Conservation (phyloP, 768 basidiomycete genomes). For the Amylocystis lapponica region DNA sequence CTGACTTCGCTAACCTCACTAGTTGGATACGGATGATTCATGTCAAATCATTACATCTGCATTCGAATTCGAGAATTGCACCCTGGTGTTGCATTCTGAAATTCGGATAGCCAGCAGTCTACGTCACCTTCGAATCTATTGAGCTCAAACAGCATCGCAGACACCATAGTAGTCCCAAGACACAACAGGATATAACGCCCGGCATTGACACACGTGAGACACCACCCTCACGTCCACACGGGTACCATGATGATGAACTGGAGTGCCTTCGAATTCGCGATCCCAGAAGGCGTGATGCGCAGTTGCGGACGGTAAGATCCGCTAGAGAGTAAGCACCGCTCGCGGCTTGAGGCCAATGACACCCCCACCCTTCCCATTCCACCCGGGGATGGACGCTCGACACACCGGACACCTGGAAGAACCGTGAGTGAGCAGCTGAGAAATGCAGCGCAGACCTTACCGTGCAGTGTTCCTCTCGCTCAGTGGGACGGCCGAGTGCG, state of each 20-base stretch:
- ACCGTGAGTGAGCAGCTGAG: neutral
- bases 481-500: conserved; percentile 15
- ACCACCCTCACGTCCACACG: neutral
- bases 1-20: no score
- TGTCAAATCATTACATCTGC: no score
- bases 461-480: conserved; percentile 13
- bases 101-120: neutral
- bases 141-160: neutral
- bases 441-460: conserved; percentile 7
- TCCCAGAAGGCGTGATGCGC: neutral
- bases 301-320: neutral
- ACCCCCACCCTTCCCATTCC: conserved; percentile 25
- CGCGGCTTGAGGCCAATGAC: conserved; percentile 22
- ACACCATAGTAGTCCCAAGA: neutral
- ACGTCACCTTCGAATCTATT: no score
- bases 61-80: neutral
- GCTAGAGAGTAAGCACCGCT: conserved; percentile 13
- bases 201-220: neutral
- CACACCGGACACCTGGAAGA: conserved; percentile 24
- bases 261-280: neutral
- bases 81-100: neutral
- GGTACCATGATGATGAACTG: neutral
- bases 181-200: neutral
- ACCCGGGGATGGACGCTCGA: conserved; percentile 20
- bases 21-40: no score